phyloP scores from a whole-genome alignment of 2,329 filamentous ascomycete genomes.

The Colletotrichum neosansevieriae region DNA sequence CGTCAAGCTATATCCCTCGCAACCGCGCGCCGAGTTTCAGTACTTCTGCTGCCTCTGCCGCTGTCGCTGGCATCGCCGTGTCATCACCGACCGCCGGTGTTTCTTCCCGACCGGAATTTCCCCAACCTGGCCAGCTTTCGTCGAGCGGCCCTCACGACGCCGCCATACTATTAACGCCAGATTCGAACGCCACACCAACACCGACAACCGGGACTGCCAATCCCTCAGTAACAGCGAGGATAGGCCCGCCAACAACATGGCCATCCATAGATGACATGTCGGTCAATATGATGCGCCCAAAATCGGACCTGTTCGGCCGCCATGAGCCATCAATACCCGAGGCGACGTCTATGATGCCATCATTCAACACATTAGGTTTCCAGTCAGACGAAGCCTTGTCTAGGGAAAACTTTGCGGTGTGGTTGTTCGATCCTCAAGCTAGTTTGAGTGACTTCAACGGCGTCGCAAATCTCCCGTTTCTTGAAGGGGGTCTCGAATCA shows the following conservation, averaged over 20 bases:
- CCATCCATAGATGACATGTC: slow-evolving; percentile 51
- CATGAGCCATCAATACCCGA: slow-evolving; percentile 48
- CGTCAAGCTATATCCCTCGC: slow-evolving; percentile 63
- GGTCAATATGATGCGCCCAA: slow-evolving; percentile 52
- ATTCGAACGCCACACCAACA: slow-evolving; percentile 50
- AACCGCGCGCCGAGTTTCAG: slow-evolving; percentile 64
- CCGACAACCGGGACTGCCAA: slow-evolving; percentile 42
- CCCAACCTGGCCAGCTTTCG: slow-evolving; percentile 43
- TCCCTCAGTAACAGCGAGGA: slow-evolving; percentile 32
- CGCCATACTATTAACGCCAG: slow-evolving; percentile 58
- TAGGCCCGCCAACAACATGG: slow-evolving; percentile 48
- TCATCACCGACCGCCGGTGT: slow-evolving; percentile 42
- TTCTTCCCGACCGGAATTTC: slow-evolving; percentile 33
- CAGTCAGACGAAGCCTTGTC: slow-evolving; percentile 51
- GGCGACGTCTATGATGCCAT: slow-evolving; percentile 49
- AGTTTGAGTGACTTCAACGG: slow-evolving; percentile 55
- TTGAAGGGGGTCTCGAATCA: slow-evolving; percentile 63
- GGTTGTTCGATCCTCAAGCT: slow-evolving; percentile 63
- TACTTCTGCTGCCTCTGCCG: slow-evolving; percentile 45
- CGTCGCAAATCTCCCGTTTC: slow-evolving; percentile 58
- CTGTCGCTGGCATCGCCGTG: slow-evolving; percentile 6
- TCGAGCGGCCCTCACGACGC: slow-evolving; percentile 58
- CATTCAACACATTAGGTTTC: slow-evolving; percentile 49
- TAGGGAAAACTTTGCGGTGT: slow-evolving; percentile 61
- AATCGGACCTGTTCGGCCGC: slow-evolving; percentile 52